These are phyloP conservation scores for Aspergillus sclerotialis DNA, from an alignment of 2,329 filamentous ascomycete species.

Conservation along the genomic window DNA sequence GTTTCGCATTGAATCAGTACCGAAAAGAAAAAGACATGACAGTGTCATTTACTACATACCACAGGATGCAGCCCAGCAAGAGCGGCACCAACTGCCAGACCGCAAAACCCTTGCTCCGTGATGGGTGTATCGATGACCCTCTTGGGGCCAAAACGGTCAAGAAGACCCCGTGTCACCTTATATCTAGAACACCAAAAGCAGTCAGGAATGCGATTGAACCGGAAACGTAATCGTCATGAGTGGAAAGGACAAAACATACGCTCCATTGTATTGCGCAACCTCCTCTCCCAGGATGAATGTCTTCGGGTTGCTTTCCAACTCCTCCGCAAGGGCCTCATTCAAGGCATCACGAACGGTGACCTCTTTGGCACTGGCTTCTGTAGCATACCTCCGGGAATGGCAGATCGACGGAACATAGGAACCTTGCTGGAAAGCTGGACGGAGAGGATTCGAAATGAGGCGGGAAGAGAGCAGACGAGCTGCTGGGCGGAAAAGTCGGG, in stretches of 20 bases:
- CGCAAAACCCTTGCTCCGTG: constrained; percentile 91
- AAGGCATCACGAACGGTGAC: constrained; percentile 95
- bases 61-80: constrained; percentile 90
- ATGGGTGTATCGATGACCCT: constrained; percentile 97
- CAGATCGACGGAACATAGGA: constrained; percentile 42
- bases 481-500: constrained; percentile 58
- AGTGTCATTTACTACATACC: constrained; percentile 50
- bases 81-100: constrained; percentile 89
- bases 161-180: constrained; percentile 96
- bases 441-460: constrained; percentile 42
- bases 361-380: constrained; percentile 65
- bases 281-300: constrained; percentile 96
- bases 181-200: constrained; percentile 49
- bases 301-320: constrained; percentile 89
- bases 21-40: neutral
- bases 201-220: constrained; percentile 27
- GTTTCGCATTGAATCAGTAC: neutral
- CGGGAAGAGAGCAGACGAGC: constrained; percentile 55
- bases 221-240: constrained; percentile 2
- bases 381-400: constrained; percentile 50
- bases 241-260: constrained; percentile 43
- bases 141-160: constrained; percentile 96
- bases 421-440: constrained; percentile 48
- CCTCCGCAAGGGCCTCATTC: constrained; percentile 96
- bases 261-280: constrained; percentile 99